Percentiles rank a stretch among this genome's conserved stretches.
phyloP scores from a whole-genome alignment of 2,329 filamentous ascomycete species.

The Fusarium humuli region DNA sequence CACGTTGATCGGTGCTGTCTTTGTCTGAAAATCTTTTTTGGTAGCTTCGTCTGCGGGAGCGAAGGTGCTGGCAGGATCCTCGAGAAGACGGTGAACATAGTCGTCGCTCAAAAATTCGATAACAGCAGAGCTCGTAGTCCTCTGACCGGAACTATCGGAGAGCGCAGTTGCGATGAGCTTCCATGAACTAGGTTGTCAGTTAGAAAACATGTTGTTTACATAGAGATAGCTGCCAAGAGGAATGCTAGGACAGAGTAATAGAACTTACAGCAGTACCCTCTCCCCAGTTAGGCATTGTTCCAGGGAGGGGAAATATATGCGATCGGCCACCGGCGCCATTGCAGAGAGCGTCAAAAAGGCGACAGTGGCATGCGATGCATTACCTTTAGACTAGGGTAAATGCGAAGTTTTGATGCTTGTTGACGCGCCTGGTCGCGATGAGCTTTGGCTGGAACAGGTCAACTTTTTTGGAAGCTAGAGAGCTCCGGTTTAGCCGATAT shows the following conservation, averaged over 20 bases:
- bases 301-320: slow-evolving; percentile 84
- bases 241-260: background rate
- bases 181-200: slow-evolving; percentile 66
- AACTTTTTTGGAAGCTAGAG: slow-evolving; percentile 48
- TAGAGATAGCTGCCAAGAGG: slow-evolving; percentile 14
- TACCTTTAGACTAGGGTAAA: slow-evolving; percentile 47
- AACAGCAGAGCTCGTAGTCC: slow-evolving; percentile 66
- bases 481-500: slow-evolving; percentile 45
- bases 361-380: slow-evolving; percentile 55
- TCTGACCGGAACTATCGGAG: slow-evolving; percentile 67
- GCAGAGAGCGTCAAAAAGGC: slow-evolving; percentile 63
- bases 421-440: slow-evolving; percentile 52
- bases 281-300: slow-evolving; percentile 87
- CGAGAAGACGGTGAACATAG: slow-evolving; percentile 75
- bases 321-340: slow-evolving; percentile 79
- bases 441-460: slow-evolving; percentile 43
- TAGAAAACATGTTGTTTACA: slow-evolving; percentile 39
- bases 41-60: slow-evolving; percentile 69
- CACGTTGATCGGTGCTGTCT: slow-evolving; percentile 87
- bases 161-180: slow-evolving; percentile 68
- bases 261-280: slow-evolving; percentile 79
- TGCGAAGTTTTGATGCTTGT: slow-evolving; percentile 47
- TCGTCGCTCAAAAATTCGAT: slow-evolving; percentile 77
- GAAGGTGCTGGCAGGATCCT: slow-evolving; percentile 76
- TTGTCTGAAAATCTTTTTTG: slow-evolving; percentile 81